Evolutionary conservation across 192 early-diverging fungal species (phyloP).

Genomic region (Allomyces macrogynus): DNA sequence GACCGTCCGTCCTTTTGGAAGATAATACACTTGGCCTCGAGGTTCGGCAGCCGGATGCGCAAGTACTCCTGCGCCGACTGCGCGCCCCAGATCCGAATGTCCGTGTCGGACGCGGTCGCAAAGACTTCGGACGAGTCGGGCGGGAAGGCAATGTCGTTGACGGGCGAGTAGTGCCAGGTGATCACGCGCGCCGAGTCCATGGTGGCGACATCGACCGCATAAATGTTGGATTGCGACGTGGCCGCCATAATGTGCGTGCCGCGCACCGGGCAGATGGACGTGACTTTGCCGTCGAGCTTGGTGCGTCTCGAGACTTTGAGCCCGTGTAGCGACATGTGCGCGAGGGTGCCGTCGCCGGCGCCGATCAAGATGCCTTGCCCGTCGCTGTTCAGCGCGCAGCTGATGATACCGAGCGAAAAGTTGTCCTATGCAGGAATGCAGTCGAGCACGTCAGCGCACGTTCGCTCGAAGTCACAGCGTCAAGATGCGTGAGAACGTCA

Average conservation of each 20-base stretch:
- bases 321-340: constrained; percentile 21
- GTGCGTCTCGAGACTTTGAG: constrained; percentile 14
- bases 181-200: constrained; percentile 18
- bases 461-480: too few species aligned
- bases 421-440: constrained; percentile 16
- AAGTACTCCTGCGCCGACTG: constrained; percentile 22
- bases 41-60: constrained; percentile 30
- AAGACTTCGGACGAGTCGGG: constrained; percentile 27
- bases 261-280: constrained; percentile 26
- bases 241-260: constrained; percentile 18
- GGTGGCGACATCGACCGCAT: constrained; percentile 13
- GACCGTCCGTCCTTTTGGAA: constrained; percentile 35
- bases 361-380: constrained; percentile 22
- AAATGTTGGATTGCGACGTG: constrained; percentile 31
- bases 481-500: too few species aligned
- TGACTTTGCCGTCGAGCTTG: constrained; percentile 34
- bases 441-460: neutral
- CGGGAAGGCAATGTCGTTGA: constrained; percentile 34
- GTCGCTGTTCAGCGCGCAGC: constrained; percentile 16
- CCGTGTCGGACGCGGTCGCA: constrained; percentile 32
- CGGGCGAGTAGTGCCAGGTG: constrained; percentile 28
- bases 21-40: constrained; percentile 34
- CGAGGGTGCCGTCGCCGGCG: constrained; percentile 32
- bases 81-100: constrained; percentile 36
- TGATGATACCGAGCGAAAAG: constrained; percentile 30